These are phyloP conservation scores for Lentinus polychrous DNA, from an alignment of 1,284 basidiomycete genomes.

Conservation along the genomic window DNA sequence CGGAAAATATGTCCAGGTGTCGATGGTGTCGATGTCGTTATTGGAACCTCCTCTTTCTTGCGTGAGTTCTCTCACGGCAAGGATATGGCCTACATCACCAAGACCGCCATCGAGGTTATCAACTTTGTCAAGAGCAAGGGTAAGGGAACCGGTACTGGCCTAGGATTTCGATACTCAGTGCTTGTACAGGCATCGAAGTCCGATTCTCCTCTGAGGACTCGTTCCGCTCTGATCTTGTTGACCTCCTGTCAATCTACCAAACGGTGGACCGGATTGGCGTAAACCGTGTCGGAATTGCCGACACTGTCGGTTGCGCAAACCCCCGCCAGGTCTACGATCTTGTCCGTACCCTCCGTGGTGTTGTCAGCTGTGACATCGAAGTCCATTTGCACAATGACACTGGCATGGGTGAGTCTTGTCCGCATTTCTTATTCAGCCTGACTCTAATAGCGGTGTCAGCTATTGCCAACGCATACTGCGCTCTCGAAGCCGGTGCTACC, in stretches of 20 bases:
- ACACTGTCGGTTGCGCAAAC: constrained; percentile 99
- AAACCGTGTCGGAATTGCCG: constrained; percentile 98
- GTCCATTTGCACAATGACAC: constrained; percentile 99
- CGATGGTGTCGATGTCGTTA: constrained; percentile 99
- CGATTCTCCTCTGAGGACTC: constrained; percentile 99
- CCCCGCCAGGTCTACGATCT: constrained; percentile 99
- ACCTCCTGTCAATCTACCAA: constrained; percentile 97
- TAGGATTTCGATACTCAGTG: not conserved
- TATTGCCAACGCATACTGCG: constrained; percentile 98
- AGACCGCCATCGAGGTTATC: constrained; percentile 98
- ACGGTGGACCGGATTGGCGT: constrained; percentile 99
- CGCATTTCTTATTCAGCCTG: not conserved
- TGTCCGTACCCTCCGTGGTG: constrained; percentile 92
- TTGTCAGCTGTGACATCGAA: constrained; percentile 96
- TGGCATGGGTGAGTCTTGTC: constrained; percentile 59
- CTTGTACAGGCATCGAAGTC: constrained; percentile 77
- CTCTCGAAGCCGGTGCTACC: constrained; percentile 97
- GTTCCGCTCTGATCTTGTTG: constrained; percentile 99
- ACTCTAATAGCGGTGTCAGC: constrained; percentile 40
- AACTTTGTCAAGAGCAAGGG: constrained; percentile 99
- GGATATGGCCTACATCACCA: constrained; percentile 99
- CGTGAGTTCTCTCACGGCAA: constrained; percentile 99
- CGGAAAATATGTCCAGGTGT: constrained; percentile 53
- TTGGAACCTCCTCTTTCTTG: constrained; percentile 98
- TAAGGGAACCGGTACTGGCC: constrained; percentile 8